These are phyloP conservation scores for Cladosporium sphaerospermum DNA, from an alignment of 2,329 filamentous ascomycete genomes.

Conservation along the genomic window DNA sequence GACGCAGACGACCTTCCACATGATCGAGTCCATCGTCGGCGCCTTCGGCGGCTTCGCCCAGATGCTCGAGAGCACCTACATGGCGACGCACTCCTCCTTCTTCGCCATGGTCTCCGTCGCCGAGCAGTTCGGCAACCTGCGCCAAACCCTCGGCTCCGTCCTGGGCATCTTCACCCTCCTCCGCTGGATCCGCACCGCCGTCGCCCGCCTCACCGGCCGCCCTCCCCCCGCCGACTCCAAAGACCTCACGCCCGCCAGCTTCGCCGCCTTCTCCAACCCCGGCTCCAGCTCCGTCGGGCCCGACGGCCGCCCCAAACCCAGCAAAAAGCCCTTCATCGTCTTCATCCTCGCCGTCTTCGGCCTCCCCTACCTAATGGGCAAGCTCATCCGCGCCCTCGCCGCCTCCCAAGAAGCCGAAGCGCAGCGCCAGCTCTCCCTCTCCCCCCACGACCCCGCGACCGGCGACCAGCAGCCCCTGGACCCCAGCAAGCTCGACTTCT, in stretches of 20 bases:
- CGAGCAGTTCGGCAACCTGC: slow-evolving; percentile 90
- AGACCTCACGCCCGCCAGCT: slow-evolving; percentile 81
- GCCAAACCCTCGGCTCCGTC: slow-evolving; percentile 87
- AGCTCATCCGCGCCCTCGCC: slow-evolving; percentile 81
- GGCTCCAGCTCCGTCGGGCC: slow-evolving; percentile 54
- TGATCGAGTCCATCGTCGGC: slow-evolving; percentile 93
- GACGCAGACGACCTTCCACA: slow-evolving; percentile 94
- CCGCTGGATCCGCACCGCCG: slow-evolving; percentile 84
- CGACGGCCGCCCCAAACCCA: slow-evolving; percentile 67
- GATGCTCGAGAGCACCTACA: slow-evolving; percentile 99
- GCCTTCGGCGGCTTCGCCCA: slow-evolving; percentile 97
- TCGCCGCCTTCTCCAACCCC: slow-evolving; percentile 74
- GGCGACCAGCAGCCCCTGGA: slow-evolving; percentile 57
- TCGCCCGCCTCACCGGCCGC: slow-evolving; percentile 88
- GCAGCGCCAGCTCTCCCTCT: slow-evolving; percentile 50
- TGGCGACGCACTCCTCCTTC: slow-evolving; percentile 98
- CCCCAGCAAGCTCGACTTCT: slow-evolving; percentile 90
- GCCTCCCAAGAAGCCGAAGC: slow-evolving; percentile 80
- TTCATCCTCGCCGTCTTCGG: slow-evolving; percentile 93
- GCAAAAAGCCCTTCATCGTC: slow-evolving; percentile 92
- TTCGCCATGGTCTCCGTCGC: slow-evolving; percentile 99
- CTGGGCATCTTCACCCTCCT: slow-evolving; percentile 93
- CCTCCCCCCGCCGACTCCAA: slow-evolving; percentile 82
- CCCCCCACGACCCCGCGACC: slow-evolving; percentile 37
- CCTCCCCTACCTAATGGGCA: slow-evolving; percentile 93